Base-by-base conservation (phyloP, 1,139 yeast species). In the Yamadazyma friedrichii region DNA sequence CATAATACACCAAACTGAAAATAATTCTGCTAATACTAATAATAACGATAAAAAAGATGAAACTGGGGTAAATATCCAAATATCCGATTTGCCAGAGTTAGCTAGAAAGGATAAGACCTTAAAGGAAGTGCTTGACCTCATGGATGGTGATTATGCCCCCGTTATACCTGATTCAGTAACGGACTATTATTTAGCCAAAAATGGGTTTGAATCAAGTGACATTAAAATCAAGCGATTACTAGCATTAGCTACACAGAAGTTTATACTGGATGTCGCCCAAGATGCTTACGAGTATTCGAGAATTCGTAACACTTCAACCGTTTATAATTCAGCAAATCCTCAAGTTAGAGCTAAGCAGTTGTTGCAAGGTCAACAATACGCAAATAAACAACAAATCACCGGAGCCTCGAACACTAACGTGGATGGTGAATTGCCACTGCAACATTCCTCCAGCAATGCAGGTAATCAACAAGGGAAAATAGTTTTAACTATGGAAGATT, bases 131-230 rank as follows among this genome's bases (percentile, higher is more conserved):
- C 72, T 94, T 29, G 86, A 84, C 38, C 72, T 89, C 64, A 85
- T 93, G 91, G 96, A 88, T 48, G 75, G 69, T 1, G 96, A 89
- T 44, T 89, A 84, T 61, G 89, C 96, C 2, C 98, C 98, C 1
- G 86, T 94, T 32, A 93, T 94, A 34, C 99, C 99, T 0, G 98
- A 94, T 59, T 94, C 95, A 0, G 98, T 94, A n/a, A 88, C 96
- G 0, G 98, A 93, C 56, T 93, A 88, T 61, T 93, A 93, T 56
- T 67, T 94, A 39, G 83, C 91, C 16, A 85, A 85, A 55, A 85
- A 91, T 46, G 99, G 99, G 32, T 84, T 94, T 54, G 88, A 84
- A 45, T 80, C 95, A 22, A 76, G 84, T 30, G 96, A 89, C 55
- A 67, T 80, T 8, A 78, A 91, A 45, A 84, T 93, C 47, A 89